Evolutionary conservation across 208 protist genomes (phyloP), one percentile per base, ranked within the genome.

Genomic region (Porcisia hertigi): DNA sequence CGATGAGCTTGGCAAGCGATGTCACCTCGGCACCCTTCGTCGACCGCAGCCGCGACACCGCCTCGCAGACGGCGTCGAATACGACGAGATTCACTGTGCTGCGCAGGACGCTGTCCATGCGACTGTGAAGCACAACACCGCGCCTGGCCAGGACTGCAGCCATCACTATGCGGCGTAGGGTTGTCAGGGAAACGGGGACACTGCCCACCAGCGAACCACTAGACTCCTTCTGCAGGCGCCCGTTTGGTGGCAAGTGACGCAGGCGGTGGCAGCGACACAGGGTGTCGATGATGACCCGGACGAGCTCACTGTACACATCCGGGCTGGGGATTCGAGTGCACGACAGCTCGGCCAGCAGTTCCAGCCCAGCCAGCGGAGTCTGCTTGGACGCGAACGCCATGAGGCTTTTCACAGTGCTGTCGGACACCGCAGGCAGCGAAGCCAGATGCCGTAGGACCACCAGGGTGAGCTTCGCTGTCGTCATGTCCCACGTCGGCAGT

Each of bases 1-100:
- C 88, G 63, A 95, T 88, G 23, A 97, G 82, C 71, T 89, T 80
- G 18, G 87, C 82, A 6, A 97, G 82, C 60, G 88, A 79, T 7
- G 87, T 77, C 60, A 88, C 82, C 12, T 91, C 90, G 59, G 55
- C 80, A 52, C 73, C 84, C 34, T 77, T 88, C 18, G 92, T 86
- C 58, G 76, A 65, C 7, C 86, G 91, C 49, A 97, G 80, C 34
- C 79, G 88, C 52, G 89, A 86, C n/a, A 96, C 89, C 25, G 84
- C 87, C 75, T 95, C 93, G 54, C 90, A 91, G 30, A 97, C 85
- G 43, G 81, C 78, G 65, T 97, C 93, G 71, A 97, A 97, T n/a
- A 97, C 83, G 53, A 97, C 84, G 12, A 96, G 82, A 76, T 97
- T 94, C 18, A 96, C 87, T 14, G 90, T 92, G 71, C 88, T 88